Conservation (phyloP, 192 early-diverging fungal genomes). For the Helicostylum pulchrum region DNA sequence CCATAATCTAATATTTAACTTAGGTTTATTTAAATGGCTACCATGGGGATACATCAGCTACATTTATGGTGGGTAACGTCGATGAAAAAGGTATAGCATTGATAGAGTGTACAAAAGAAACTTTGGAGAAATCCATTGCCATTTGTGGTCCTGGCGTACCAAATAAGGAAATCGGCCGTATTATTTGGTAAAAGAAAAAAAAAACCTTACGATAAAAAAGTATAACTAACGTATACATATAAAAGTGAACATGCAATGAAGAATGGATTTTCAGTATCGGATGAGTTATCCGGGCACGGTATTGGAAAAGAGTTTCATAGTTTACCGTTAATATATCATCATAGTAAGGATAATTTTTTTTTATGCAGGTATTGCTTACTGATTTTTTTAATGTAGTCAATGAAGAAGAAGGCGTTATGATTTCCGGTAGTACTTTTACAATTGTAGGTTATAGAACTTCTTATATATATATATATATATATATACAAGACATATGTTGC, state of each 20-base stretch:
- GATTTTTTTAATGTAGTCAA: constrained; percentile 41
- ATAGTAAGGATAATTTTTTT: constrained; percentile 28
- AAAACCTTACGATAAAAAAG: background rate
- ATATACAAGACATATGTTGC: too few species aligned
- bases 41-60: constrained; percentile 73
- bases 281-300: constrained; percentile 84
- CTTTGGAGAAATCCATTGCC: constrained; percentile 57
- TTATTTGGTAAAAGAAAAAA: constrained; percentile 46
- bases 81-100: constrained; percentile 55
- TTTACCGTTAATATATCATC: constrained; percentile 77
- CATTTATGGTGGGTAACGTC: constrained; percentile 60
- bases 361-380: background rate
- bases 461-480: too few species aligned
- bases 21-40: constrained; percentile 60
- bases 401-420: constrained; percentile 67
- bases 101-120: constrained; percentile 53
- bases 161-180: constrained; percentile 61
- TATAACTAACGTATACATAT: background rate
- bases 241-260: constrained; percentile 39
- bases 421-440: constrained; percentile 80
- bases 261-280: constrained; percentile 59
- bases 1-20: too few species aligned
- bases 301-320: constrained; percentile 84
- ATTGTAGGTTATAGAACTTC: constrained; percentile 47
- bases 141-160: constrained; percentile 52